Evolutionary conservation across 805 yeast genomes (phyloP), one percentile per base, ranked within the genome.

Genomic region (Cyberlindnera veronae): DNA sequence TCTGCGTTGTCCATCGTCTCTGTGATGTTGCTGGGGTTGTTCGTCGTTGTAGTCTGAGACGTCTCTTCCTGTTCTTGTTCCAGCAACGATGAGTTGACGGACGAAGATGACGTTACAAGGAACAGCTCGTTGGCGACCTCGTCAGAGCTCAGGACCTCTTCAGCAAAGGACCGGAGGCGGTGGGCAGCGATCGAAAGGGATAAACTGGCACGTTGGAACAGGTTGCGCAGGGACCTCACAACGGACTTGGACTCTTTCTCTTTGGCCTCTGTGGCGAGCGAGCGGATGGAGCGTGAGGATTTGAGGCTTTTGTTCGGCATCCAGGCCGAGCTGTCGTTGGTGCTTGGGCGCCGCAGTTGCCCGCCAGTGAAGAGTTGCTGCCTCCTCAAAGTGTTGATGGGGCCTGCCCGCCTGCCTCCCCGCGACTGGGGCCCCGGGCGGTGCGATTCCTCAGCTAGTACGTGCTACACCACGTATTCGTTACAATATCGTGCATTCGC

Each of bases 71-170:
- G 37, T 42, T 48, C 29, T n/a, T 44, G 42, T 58, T 71, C 46
- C 58, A 56, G 29, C 14, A 54, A 28, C 8, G 60, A 55, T 0
- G 54, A 48, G 9, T 45, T 48, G 5, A 54, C 43, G 2, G 58
- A 51, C 56, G 72, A 31, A 39, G 58, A 51, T 50, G 74, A 48
- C 45, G 63, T 43, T 49, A 67, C 57, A 13, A 68, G 68, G 52
- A 79, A 79, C 11, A 79, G 58, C 29, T 74, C 77, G 36, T 69
- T 72, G 1, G 72, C 64, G 1, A 67, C 62, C 46, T 76, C 79
- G 61, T 74, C 77, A 4, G 72, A 65, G 15, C 67, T 63, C 29
- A 75, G 64, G 3, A 67, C 68, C 16, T 70, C 76, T 48, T 77
- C 79, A 3, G 80, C 69, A 1, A 77, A 45, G 7, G 66, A 53